Evolutionary conservation across 257 asterid genomes (phyloP).

Genomic region (Ajuga chamaepitys): DNA sequence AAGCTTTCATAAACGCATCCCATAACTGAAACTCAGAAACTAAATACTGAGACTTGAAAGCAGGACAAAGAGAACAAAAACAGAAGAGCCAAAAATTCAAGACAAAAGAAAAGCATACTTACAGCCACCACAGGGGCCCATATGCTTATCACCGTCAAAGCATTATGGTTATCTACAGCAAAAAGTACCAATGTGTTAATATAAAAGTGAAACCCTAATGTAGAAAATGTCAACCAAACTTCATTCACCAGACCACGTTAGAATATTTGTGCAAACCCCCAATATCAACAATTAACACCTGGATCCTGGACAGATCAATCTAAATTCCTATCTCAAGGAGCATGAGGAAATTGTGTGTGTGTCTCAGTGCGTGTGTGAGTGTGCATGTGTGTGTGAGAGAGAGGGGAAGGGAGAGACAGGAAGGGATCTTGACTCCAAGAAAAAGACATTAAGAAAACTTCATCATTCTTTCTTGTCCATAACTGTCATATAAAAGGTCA

Average conservation of each 20-base stretch:
- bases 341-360: neutral
- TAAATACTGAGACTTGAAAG: neutral
- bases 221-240: neutral
- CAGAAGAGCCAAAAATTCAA: conserved; percentile 3
- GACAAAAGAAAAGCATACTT: conserved; percentile 32
- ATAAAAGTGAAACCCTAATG: neutral
- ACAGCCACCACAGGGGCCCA: conserved; percentile 93
- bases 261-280: conserved; percentile 4
- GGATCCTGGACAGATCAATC: conserved; percentile 4
- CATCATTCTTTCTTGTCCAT: neutral
- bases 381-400: neutral
- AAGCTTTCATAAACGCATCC: neutral
- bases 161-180: conserved; percentile 84
- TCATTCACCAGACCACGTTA: conserved; percentile 1
- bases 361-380: too few relatives aligned
- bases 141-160: conserved; percentile 67
- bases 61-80: neutral
- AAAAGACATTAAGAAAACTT: neutral
- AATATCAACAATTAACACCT: neutral
- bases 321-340: neutral
- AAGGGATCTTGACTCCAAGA: neutral
- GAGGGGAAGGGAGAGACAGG: neutral
- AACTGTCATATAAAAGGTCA: conserved; percentile 6
- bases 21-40: conserved; percentile 3
- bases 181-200: conserved; percentile 14